Base-by-base conservation (phyloP, 148 eudicot species). In the Rhododendron vialii region DNA sequence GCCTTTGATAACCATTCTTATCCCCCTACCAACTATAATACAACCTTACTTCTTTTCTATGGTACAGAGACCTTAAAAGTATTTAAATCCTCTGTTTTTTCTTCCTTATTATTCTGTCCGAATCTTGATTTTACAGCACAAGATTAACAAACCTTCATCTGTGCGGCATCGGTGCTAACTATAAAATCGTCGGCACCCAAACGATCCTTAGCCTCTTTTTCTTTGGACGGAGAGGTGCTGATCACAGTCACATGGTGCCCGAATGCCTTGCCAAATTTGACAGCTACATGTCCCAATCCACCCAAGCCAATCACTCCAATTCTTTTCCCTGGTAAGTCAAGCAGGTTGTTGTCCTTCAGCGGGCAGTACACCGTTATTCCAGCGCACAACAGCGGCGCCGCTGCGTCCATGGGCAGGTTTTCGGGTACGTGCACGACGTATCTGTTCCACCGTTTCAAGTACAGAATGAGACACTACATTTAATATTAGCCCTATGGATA, bases 201-300 rank as follows among this genome's bases (percentile, higher is more conserved):
- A 0, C 90, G 87, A 3, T 91, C 73, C 50, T 59, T 90, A 35
- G 98, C 96, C 88, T 95, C 99, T 2, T 75, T 43, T 87, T 95
- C 95, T 86, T 96, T 96, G 33, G 93, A 92, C 5, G 98, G 91
- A 12, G 99, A 94, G 67, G 99, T 96, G 91, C 99, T 96, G 14
- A 96, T 95, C 38, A 95, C 90, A 4, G 98, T 94, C n/a, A 96
- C 98, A 82, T 94, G 95, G 91, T 93, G 98, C 0, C 94, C 96
- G 18, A 96, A 96, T 0, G 96, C 95, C 92, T 95, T 96, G 12
- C 90, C 99, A 3, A 96, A 91, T 87, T 96, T 96, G 18, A 95
- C 94, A 1, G 98, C 99, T 0, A 96, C 89, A 82, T 96, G 99
- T 6, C 99, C 99, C 0, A 96, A 86, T 0, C 99, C 99, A 2